Percentiles rank a stretch among this genome's conserved stretches.
Evolutionary conservation across 176 grass and related monocot species (phyloP).

Genomic region (Otatea glauca): DNA sequence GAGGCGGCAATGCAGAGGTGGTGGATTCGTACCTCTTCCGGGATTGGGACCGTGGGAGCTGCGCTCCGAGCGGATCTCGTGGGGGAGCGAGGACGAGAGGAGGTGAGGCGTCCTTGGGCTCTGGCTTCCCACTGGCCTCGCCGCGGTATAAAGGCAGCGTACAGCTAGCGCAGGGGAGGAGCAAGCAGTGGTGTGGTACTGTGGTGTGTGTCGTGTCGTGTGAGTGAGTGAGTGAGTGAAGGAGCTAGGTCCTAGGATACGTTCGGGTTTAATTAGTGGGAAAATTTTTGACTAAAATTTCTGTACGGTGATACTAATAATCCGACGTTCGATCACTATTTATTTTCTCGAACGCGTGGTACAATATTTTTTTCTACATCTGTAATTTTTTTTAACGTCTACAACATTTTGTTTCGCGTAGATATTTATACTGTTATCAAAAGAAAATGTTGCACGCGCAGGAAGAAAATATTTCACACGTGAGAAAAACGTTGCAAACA

Average conservation of each 20-base stretch:
- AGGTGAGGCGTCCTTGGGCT: slow-evolving; percentile 2
- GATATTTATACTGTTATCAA: too few relatives aligned
- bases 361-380: too few relatives aligned
- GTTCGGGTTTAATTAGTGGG: slow-evolving; percentile 17
- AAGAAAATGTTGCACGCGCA: too few relatives aligned
- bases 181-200: slow-evolving; percentile 9
- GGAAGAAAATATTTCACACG: too few relatives aligned
- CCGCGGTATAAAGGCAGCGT: slow-evolving; percentile 52
- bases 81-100: slow-evolving; percentile 6
- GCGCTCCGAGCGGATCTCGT: slow-evolving; percentile 44
- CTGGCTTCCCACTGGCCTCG: slow-evolving; percentile 25
- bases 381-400: too few relatives aligned
- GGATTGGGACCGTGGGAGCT: slow-evolving; percentile 13
- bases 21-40: slow-evolving; percentile 47
- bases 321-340: too few relatives aligned
- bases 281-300: too few relatives aligned
- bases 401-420: too few relatives aligned
- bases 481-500: too few relatives aligned
- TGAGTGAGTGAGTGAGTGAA: slow-evolving; percentile 26
- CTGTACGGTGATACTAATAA: too few relatives aligned
- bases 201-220: neutral
- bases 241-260: too few relatives aligned
- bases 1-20: slow-evolving; percentile 39
- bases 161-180: slow-evolving; percentile 29
- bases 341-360: too few relatives aligned